A percentile compares a stretch with the other conserved stretches of the same genome.
These are phyloP conservation scores for Madurella fahalii DNA, from an alignment of 2,329 filamentous ascomycete species.

Conservation along the genomic window DNA sequence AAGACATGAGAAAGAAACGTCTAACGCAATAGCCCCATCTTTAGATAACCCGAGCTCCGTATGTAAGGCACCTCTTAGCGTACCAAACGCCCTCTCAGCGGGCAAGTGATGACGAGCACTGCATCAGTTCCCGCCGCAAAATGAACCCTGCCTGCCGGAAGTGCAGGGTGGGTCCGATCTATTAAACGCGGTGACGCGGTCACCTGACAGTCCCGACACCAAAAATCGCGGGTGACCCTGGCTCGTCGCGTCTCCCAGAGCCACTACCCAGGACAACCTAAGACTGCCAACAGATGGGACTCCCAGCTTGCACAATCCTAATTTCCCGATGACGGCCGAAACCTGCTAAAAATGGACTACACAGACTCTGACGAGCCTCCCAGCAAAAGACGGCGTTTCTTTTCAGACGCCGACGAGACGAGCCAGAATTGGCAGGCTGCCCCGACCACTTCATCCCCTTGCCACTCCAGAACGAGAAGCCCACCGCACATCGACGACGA, in stretches of 20 bases:
- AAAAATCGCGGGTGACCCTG: constrained; percentile 21
- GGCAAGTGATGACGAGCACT: constrained; percentile 1
- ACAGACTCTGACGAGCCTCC: constrained; percentile 38
- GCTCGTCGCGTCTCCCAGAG: constrained; percentile 21
- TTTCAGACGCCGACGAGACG: constrained; percentile 35
- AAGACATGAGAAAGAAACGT: constrained; percentile 34
- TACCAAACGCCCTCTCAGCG: too few relatives aligned
- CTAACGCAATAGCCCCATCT: constrained; percentile 15
- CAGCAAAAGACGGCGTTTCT: constrained; percentile 45
- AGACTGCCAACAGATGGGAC: too few relatives aligned
- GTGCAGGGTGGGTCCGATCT: not conserved
- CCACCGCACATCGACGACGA: not conserved
- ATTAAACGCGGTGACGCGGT: constrained; percentile 12
- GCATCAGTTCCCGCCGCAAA: too few relatives aligned
- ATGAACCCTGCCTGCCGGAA: too few relatives aligned
- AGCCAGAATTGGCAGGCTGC: constrained; percentile 10
- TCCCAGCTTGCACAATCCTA: too few relatives aligned
- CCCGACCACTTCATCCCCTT: not conserved
- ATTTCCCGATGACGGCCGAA: not conserved
- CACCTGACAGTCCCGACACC: constrained; percentile 23
- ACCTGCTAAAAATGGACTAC: constrained; percentile 16
- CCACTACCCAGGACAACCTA: not conserved
- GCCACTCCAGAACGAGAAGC: constrained; percentile 6
- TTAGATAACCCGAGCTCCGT: not conserved
- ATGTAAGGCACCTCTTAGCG: not conserved